phyloP scores from a whole-genome alignment of 1,284 basidiomycete species.

The Tetrapyrgos nigripes region DNA sequence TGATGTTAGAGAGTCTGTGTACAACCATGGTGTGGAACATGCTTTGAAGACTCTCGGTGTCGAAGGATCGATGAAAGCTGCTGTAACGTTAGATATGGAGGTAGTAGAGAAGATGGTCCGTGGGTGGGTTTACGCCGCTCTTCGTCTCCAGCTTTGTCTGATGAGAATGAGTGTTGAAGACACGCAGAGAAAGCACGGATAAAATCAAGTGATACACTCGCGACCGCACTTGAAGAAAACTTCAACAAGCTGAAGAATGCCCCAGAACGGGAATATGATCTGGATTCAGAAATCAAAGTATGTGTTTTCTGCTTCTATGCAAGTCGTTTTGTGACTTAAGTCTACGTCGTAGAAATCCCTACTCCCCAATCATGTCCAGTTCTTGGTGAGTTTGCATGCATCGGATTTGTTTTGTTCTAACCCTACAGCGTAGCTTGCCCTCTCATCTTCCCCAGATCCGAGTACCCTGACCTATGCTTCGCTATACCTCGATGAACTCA shows the following conservation, averaged over 20 bases:
- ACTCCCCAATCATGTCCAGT: constrained; percentile 72
- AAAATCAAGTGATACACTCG: constrained; percentile 63
- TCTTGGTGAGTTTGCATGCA: constrained; percentile 69
- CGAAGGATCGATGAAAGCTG: constrained; percentile 56
- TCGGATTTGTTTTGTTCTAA: not conserved
- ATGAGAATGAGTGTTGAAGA: constrained; percentile 37
- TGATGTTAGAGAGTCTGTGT: constrained; percentile 45
- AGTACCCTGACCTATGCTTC: constrained; percentile 58
- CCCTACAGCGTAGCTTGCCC: constrained; percentile 47
- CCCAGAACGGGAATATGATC: constrained; percentile 54
- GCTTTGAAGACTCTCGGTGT: constrained; percentile 48
- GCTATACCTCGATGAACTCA: constrained; percentile 51
- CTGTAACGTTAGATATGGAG: constrained; percentile 59
- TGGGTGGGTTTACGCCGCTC: constrained; percentile 49
- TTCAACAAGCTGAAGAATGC: constrained; percentile 56
- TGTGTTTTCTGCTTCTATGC: constrained; percentile 7
- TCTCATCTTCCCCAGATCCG: constrained; percentile 58
- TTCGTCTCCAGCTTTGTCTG: not conserved
- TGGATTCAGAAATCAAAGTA: constrained; percentile 73
- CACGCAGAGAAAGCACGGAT: constrained; percentile 73
- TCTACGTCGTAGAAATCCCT: constrained; percentile 50
- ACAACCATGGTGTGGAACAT: constrained; percentile 58
- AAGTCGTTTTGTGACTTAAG: constrained; percentile 10
- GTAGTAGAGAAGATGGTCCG: constrained; percentile 60
- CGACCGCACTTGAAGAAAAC: constrained; percentile 60